A percentile compares a stretch with the other conserved stretches of the same genome.
These are phyloP conservation scores for Fraxinus dipetala DNA, from an alignment of 305 asterid species.

Conservation along the genomic window DNA sequence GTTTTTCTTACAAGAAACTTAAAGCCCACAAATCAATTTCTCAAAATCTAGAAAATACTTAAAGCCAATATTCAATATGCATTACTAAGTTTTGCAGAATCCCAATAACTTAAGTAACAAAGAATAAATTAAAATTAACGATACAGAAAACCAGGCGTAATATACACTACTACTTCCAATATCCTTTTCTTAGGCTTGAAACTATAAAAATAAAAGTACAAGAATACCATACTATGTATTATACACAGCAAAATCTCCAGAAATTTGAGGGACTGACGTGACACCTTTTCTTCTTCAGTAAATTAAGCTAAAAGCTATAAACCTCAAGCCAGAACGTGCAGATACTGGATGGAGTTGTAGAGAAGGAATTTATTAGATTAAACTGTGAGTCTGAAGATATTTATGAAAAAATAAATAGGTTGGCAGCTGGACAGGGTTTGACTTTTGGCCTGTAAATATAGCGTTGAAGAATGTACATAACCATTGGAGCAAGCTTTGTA, in stretches of 20 bases:
- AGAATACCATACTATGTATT: background rate
- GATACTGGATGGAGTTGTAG: slow-evolving; percentile 28
- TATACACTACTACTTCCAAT: background rate
- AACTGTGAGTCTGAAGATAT: slow-evolving; percentile 31
- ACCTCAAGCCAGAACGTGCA: slow-evolving; percentile 31
- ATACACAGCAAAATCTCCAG: background rate
- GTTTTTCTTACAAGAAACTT: slow-evolving; percentile 36
- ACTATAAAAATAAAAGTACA: background rate
- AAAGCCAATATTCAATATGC: slow-evolving; percentile 7
- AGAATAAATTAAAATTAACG: slow-evolving; percentile 11
- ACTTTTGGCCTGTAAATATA: slow-evolving; percentile 32
- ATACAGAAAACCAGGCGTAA: background rate
- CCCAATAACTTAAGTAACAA: background rate
- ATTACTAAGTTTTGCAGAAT: background rate
- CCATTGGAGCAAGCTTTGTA: slow-evolving; percentile 27
- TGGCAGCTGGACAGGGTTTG: slow-evolving; percentile 30
- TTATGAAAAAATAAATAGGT: slow-evolving; percentile 20
- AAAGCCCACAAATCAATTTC: slow-evolving; percentile 28
- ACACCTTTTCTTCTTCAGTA: slow-evolving; percentile 62
- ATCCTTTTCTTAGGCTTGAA: background rate
- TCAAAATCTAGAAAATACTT: slow-evolving; percentile 5
- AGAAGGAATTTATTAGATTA: background rate
- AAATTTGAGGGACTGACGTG: slow-evolving; percentile 1
- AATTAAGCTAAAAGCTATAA: slow-evolving; percentile 35
- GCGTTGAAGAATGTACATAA: slow-evolving; percentile 16